Evolutionary conservation across 352 stramenopile genomes (phyloP).

Genomic region (Globisporangium camurandrum): DNA sequence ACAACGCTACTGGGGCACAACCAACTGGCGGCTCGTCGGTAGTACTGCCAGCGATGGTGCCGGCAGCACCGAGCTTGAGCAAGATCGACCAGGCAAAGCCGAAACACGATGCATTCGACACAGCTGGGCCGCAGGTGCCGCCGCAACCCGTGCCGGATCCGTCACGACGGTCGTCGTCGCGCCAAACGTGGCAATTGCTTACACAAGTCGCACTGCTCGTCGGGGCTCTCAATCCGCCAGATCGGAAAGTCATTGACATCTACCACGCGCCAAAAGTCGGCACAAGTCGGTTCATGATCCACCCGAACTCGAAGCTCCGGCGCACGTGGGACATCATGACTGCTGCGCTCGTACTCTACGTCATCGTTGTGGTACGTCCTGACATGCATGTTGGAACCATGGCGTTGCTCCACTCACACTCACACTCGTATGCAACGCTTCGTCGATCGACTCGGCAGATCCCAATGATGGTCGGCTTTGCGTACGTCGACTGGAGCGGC

Average conservation of each 20-base stretch:
- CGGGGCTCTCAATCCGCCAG: conserved; percentile 21
- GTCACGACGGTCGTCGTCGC: neutral
- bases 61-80: neutral
- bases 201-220: conserved; percentile 19
- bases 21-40: neutral
- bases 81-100: conserved; percentile 9
- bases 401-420: too few relatives aligned
- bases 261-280: conserved; percentile 63
- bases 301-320: conserved; percentile 71
- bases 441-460: too few relatives aligned
- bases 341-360: conserved; percentile 69
- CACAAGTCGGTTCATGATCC: conserved; percentile 59
- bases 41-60: neutral
- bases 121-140: neutral
- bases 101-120: conserved; percentile 2
- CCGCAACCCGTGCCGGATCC: neutral
- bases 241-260: conserved; percentile 58
- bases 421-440: too few relatives aligned
- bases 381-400: too few relatives aligned
- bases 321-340: conserved; percentile 65
- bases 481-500: conserved; percentile 53
- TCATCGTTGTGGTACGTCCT: conserved; percentile 45
- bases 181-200: conserved; percentile 19
- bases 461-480: conserved; percentile 59
- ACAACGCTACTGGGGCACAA: neutral